A percentile compares a stretch with the other conserved stretches of the same genome.
Conservation (phyloP, 305 asterid species). For the Rubia balearica region DNA sequence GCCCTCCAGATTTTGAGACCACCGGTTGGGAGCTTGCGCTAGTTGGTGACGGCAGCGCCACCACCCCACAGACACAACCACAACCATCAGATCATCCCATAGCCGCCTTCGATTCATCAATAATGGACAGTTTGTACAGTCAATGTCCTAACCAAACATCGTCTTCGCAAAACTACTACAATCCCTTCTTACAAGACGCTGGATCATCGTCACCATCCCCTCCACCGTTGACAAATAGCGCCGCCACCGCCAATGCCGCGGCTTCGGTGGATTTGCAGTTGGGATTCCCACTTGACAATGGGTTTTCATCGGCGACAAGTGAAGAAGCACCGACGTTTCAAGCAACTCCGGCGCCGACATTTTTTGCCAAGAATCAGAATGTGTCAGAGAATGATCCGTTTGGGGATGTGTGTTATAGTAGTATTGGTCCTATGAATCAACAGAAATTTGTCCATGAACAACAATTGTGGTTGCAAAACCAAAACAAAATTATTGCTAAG, state of each 20-base stretch:
- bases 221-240: slow-evolving; percentile 12
- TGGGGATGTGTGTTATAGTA: slow-evolving; percentile 24
- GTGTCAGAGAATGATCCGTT: slow-evolving; percentile 54
- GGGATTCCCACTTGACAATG: neutral
- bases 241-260: neutral
- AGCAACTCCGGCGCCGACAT: slow-evolving; percentile 49
- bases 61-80: slow-evolving; percentile 8
- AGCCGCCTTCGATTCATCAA: neutral
- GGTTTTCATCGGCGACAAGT: slow-evolving; percentile 14
- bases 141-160: slow-evolving; percentile 10
- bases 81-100: neutral
- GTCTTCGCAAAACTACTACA: slow-evolving; percentile 4
- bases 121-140: slow-evolving; percentile 19
- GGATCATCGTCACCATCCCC: slow-evolving; percentile 49
- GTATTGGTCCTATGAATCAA: slow-evolving; percentile 28
- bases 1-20: neutral
- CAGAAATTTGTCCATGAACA: slow-evolving; percentile 46
- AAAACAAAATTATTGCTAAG: slow-evolving; percentile 72
- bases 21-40: slow-evolving; percentile 31
- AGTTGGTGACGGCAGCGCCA: slow-evolving; percentile 19
- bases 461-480: slow-evolving; percentile 73
- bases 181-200: neutral
- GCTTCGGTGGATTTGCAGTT: neutral
- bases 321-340: slow-evolving; percentile 37
- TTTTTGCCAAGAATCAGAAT: slow-evolving; percentile 33